phyloP scores from a whole-genome alignment of 371 early-diverging fungal species.

The Nosema bombycis region DNA sequence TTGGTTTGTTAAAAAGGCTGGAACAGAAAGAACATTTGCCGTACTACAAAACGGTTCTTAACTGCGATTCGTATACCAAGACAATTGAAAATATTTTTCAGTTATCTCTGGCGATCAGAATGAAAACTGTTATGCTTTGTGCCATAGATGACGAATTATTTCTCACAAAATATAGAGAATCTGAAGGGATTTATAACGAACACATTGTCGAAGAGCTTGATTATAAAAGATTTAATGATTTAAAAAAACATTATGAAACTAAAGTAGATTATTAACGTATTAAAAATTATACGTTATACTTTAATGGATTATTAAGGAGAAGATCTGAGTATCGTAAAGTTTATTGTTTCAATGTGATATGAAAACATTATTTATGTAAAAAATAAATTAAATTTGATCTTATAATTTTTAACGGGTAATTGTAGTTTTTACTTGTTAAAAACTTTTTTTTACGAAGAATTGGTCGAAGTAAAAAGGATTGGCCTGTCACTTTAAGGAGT shows the following conservation, averaged over 20 bases:
- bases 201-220: conserved; percentile 31
- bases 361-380: too few relatives aligned
- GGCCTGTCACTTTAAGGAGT: too few relatives aligned
- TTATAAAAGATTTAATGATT: conserved; percentile 1
- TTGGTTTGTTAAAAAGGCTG: conserved; percentile 42
- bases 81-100: conserved; percentile 64
- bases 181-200: background rate
- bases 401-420: too few relatives aligned
- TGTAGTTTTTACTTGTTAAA: too few relatives aligned
- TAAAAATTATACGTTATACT: background rate
- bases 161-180: background rate
- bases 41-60: conserved; percentile 49
- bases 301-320: background rate
- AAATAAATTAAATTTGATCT: too few relatives aligned
- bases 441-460: too few relatives aligned
- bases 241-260: background rate
- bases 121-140: conserved; percentile 34
- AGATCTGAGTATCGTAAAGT: too few relatives aligned
- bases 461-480: too few relatives aligned
- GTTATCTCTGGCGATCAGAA: conserved; percentile 60
- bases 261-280: background rate
- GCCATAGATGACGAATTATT: conserved; percentile 21
- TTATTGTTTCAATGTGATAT: too few relatives aligned
- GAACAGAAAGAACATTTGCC: conserved; percentile 35
- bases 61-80: conserved; percentile 57